Evolutionary conservation across 441 rosid genomes (phyloP).

Genomic region (Pelargonium citronellum): DNA sequence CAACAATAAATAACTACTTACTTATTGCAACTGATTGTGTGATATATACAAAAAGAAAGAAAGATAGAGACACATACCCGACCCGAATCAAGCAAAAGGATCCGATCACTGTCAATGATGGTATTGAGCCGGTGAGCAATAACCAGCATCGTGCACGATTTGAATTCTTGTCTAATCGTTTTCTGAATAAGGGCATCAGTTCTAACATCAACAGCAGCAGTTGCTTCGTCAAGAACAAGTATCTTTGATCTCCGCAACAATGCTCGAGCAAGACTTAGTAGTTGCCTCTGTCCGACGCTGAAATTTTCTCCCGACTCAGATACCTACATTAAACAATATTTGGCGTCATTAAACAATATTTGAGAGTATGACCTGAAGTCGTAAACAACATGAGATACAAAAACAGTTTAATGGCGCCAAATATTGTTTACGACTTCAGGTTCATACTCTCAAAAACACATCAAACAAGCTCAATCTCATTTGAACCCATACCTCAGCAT

Average conservation of each 20-base stretch:
- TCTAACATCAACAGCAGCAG: conserved; percentile 94
- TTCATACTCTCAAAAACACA: too few species aligned
- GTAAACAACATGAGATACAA: too few species aligned
- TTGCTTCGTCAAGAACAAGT: conserved; percentile 96
- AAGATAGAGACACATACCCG: conserved; percentile 42
- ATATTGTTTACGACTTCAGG: too few species aligned
- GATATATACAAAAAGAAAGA: too few species aligned
- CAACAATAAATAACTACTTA: too few species aligned
- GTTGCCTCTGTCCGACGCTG: conserved; percentile 91
- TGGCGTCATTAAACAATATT: too few species aligned
- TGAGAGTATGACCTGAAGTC: too few species aligned
- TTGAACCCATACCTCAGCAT: conserved; percentile 66
- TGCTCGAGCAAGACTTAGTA: conserved; percentile 89
- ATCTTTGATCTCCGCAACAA: conserved; percentile 87
- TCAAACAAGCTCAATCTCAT: too few species aligned
- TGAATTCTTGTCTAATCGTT: conserved; percentile 87
- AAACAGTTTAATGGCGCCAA: too few species aligned
- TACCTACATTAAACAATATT: too few species aligned
- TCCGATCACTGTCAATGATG: conserved; percentile 76
- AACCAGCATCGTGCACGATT: conserved; percentile 81
- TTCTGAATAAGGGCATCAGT: conserved; percentile 91
- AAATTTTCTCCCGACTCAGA: conserved; percentile 89
- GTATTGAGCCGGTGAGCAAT: conserved; percentile 93
- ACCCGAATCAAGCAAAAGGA: conserved; percentile 80
- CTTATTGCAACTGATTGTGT: too few species aligned